Percentiles rank a stretch among this genome's conserved stretches.
phyloP scores from a whole-genome alignment of 441 rosid genomes.

The Brassica hybrid region DNA sequence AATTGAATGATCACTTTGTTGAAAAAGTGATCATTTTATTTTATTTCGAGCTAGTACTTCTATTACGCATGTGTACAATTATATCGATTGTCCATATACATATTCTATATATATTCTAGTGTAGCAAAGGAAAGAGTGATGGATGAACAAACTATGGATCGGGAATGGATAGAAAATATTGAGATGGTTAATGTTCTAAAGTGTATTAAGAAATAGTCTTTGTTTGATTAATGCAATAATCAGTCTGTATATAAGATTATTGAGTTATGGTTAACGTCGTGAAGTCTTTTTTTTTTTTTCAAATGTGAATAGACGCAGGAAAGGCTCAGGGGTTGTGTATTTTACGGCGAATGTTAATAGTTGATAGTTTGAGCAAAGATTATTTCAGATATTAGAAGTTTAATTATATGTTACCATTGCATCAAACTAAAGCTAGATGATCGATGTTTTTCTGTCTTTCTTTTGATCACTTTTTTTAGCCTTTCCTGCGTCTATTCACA shows the following conservation, averaged over 20 bases:
- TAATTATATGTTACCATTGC: neutral
- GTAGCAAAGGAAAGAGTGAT: neutral
- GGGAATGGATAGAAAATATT: neutral
- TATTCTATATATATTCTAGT: too few species aligned
- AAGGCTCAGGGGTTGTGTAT: neutral
- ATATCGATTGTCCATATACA: neutral
- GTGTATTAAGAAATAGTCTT: neutral
- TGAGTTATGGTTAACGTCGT: neutral
- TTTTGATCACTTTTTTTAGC: too few species aligned
- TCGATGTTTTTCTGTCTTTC: neutral
- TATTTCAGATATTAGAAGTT: neutral
- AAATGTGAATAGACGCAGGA: too few species aligned
- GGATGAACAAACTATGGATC: neutral
- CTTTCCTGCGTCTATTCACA: too few species aligned
- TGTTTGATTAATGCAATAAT: neutral
- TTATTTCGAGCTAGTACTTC: neutral
- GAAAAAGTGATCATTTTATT: neutral
- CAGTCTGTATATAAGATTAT: neutral
- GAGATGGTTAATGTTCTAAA: neutral
- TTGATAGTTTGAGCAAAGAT: neutral
- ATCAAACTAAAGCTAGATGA: neutral
- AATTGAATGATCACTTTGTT: conserved; percentile 1
- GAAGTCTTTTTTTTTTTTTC: neutral
- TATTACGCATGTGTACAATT: neutral
- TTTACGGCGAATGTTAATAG: too few species aligned